phyloP scores from a whole-genome alignment of 352 stramenopile genomes.

The Phytophthora cryptogea region DNA sequence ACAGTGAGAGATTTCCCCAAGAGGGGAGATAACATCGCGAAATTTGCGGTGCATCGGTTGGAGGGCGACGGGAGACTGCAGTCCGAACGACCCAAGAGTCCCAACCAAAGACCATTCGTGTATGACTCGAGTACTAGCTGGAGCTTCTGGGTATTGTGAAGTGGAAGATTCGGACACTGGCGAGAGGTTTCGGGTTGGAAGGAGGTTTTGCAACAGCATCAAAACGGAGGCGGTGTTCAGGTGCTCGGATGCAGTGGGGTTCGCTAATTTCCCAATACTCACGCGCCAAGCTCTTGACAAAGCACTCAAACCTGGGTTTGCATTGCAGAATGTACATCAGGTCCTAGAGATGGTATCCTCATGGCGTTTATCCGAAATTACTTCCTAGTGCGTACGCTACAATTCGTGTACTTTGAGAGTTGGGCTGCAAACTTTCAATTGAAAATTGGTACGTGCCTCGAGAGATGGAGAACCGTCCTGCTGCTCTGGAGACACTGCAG shows the following conservation, averaged over 20 bases:
- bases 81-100: conserved; percentile 18
- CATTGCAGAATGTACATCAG: conserved; percentile 13
- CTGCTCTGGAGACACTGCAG: conserved; percentile 23
- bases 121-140: conserved; percentile 9
- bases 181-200: conserved; percentile 31
- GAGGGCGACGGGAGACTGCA: conserved; percentile 26
- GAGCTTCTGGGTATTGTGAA: conserved; percentile 50
- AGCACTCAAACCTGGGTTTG: conserved; percentile 6
- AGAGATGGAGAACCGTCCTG: conserved; percentile 32
- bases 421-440: conserved; percentile 45
- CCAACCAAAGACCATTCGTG: conserved; percentile 24
- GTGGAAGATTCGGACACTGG: conserved; percentile 35
- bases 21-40: background rate
- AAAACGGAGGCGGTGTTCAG: conserved; percentile 33
- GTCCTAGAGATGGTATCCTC: conserved; percentile 39
- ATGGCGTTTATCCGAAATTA: conserved; percentile 58
- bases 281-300: conserved; percentile 14
- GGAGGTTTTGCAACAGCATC: conserved; percentile 34
- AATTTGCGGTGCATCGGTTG: conserved; percentile 25
- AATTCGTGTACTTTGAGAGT: conserved; percentile 34
- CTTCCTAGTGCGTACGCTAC: conserved; percentile 43
- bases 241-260: conserved; percentile 43
- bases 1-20: conserved; percentile 22
- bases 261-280: conserved; percentile 36
- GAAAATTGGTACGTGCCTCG: conserved; percentile 49